Evolutionary conservation across 176 grass and related monocot genomes (phyloP).

Genomic region (Eragrostis nindensis): DNA sequence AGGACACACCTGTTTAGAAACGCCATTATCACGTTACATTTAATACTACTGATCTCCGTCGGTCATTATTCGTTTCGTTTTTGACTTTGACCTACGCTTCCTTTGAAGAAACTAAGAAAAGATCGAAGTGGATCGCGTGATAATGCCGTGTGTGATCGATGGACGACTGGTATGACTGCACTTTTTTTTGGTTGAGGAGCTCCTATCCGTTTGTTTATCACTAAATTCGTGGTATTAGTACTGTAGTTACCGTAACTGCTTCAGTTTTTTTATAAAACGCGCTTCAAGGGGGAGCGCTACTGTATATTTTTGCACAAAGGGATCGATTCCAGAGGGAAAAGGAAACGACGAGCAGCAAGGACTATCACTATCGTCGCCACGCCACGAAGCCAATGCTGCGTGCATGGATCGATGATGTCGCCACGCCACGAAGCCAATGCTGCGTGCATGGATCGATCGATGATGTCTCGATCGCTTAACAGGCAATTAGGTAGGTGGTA

Average conservation of each 20-base stretch:
- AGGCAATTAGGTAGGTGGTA: slow-evolving; percentile 1
- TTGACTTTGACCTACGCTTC: slow-evolving; percentile 15
- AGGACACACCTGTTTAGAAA: not conserved
- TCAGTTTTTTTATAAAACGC: not conserved
- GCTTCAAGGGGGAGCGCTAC: not conserved
- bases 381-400: not conserved
- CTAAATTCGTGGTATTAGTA: too few species aligned
- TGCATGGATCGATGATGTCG: too few species aligned
- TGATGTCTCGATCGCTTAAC: not conserved
- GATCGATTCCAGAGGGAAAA: not conserved
- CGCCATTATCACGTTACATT: not conserved
- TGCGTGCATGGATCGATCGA: too few species aligned
- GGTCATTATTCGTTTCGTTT: not conserved
- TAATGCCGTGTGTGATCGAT: not conserved
- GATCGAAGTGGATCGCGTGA: not conserved
- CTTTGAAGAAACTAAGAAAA: not conserved
- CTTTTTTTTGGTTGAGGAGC: slow-evolving; percentile 6
- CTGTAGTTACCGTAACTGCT: too few species aligned
- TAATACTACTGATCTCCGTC: not conserved
- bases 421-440: too few species aligned
- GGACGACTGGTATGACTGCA: not conserved
- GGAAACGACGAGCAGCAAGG: not conserved
- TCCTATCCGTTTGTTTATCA: not conserved
- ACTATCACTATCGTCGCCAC: not conserved
- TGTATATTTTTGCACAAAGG: too few species aligned